Base-by-base conservation (phyloP, 2,329 filamentous ascomycete genomes). In the Fusarium sp. region DNA sequence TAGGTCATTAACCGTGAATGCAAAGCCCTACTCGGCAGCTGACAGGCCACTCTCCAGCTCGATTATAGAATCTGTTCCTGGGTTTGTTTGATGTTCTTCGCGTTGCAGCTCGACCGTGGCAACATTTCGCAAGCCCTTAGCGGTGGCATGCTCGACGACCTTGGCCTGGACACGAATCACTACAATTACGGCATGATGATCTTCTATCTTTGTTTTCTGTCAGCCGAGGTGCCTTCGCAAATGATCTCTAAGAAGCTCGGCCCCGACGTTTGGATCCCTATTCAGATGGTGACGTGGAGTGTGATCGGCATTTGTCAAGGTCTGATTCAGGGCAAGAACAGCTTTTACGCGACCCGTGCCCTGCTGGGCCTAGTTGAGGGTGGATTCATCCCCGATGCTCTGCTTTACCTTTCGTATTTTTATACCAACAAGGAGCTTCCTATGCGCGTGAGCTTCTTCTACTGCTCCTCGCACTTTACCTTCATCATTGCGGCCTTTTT, bases 331-430 rank as follows among this genome's bases (percentile, higher is more conserved):
- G 75, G 64, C 31, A 63, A 73, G 31, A 71, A 72, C 2, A 72
- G 67, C n/a, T 81, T 77, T 66, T 81, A 78, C 34, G 73, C 74
- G 1, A 78, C 77, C 3, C 76, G 82, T 89, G 59, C 80, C 89
- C 1, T 92, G 3, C 34, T 60, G 1, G 57, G 62, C 2, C 30
- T 67, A 1, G 44, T 66, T 3, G 65, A 65, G 30, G 63, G 65
- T 3, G 62, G 68, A 1, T 67, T 70, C 16, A 71, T 71, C 3
- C 68, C 63, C 1, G 68, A 69, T 53, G 57, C 55, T 2, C 86
- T 91, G 47, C 79, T 90, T 0, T 92, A 92, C 73, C 82, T 92
- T 1, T 89, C 86, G 9, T 93, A 93, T 77, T 93, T 90, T 79
- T 93, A 92, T 77, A 93, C 53, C 1, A 48, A 44, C 10, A 56